phyloP scores from a whole-genome alignment of 1,139 yeast species.

The Lodderomyces theae region DNA sequence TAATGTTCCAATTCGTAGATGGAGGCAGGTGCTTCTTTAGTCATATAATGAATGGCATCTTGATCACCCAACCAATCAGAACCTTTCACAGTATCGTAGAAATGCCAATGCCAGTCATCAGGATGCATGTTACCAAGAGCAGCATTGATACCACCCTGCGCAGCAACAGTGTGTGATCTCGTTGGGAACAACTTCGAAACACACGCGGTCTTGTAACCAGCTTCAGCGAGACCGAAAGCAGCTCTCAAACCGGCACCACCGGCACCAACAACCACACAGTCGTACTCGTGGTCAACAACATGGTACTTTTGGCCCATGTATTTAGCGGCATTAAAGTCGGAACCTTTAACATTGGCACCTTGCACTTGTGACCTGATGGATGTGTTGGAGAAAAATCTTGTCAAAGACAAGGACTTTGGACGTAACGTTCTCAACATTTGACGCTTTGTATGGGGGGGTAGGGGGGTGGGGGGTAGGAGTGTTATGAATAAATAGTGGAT shows the following conservation, averaged over 20 bases:
- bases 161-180: constrained; percentile 98
- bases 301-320: constrained; percentile 77
- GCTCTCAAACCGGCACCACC: constrained; percentile 99
- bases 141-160: constrained; percentile 99
- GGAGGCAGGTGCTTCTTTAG: constrained; percentile 95
- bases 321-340: constrained; percentile 46
- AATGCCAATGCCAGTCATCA: constrained; percentile 99
- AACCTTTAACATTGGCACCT: constrained; percentile 50
- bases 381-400: constrained; percentile 27
- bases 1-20: constrained; percentile 96
- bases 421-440: constrained; percentile 16
- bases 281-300: constrained; percentile 95
- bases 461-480: too few species aligned
- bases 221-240: constrained; percentile 95
- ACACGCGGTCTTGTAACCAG: constrained; percentile 97
- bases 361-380: constrained; percentile 34
- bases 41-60: constrained; percentile 98
- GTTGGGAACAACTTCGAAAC: constrained; percentile 96
- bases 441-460: background rate
- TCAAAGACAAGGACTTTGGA: constrained; percentile 2
- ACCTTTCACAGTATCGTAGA: constrained; percentile 99
- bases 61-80: constrained; percentile 99
- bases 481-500: background rate
- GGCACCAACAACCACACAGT: constrained; percentile 96
- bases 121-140: constrained; percentile 97